Percentiles rank a stretch among this genome's conserved stretches.
These are phyloP conservation scores for Colletotrichum truncatum DNA, from an alignment of 2,329 filamentous ascomycete species.

Conservation along the genomic window DNA sequence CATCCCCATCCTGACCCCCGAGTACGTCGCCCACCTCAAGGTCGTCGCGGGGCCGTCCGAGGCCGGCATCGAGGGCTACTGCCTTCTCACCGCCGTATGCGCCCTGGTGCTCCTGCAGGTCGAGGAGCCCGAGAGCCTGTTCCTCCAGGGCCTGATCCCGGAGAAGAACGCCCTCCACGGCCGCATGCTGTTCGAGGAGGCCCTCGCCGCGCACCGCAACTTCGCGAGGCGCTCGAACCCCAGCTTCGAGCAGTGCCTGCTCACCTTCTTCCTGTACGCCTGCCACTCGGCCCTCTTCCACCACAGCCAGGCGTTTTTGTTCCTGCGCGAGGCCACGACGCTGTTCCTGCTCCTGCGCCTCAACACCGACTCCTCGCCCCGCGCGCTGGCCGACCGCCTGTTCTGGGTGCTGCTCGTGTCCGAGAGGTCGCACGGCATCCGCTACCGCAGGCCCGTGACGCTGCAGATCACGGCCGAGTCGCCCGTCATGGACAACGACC, in stretches of 20 bases:
- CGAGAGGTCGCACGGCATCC: constrained; percentile 54
- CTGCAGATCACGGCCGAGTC: constrained; percentile 50
- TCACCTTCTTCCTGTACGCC: constrained; percentile 55
- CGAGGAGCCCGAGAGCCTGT: constrained; percentile 44
- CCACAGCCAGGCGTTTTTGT: constrained; percentile 53
- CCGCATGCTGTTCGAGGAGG: constrained; percentile 47
- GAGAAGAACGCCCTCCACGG: constrained; percentile 49
- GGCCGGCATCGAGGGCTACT: constrained; percentile 43
- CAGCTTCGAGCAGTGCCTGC: constrained; percentile 48
- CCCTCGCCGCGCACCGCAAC: constrained; percentile 43
- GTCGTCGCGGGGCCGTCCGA: constrained; percentile 34
- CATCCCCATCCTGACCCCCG: constrained; percentile 51
- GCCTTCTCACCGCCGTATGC: constrained; percentile 48
- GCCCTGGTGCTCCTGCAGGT: constrained; percentile 52
- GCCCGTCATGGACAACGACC: constrained; percentile 42
- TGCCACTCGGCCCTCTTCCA: constrained; percentile 52
- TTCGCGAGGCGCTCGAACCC: constrained; percentile 45
- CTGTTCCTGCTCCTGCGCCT: constrained; percentile 45
- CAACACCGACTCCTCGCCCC: constrained; percentile 35
- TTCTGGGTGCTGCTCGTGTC: constrained; percentile 56
- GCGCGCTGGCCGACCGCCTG: constrained; percentile 43
- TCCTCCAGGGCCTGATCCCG: constrained; percentile 42
- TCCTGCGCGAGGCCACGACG: constrained; percentile 53
- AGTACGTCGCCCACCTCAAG: constrained; percentile 45
- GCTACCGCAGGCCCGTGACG: constrained; percentile 53